These are phyloP conservation scores for Thoreauomyces humboldtii DNA, from an alignment of 192 early-diverging fungal species.

Conservation along the genomic window DNA sequence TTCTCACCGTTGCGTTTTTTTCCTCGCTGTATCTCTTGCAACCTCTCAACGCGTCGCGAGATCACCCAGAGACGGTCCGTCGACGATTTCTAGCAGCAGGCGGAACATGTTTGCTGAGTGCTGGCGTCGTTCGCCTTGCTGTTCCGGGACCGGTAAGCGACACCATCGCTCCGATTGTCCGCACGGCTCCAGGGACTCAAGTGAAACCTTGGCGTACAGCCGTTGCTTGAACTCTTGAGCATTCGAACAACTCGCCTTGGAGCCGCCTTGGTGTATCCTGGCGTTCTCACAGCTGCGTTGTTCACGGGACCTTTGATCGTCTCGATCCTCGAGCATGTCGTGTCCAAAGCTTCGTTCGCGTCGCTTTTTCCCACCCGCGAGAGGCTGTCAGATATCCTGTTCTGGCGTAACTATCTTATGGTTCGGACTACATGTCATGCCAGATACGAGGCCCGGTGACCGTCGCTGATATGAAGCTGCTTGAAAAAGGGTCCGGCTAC, in stretches of 20 bases:
- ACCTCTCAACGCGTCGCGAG: slow-evolving; percentile 26
- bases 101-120: slow-evolving; percentile 35
- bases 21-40: slow-evolving; percentile 55
- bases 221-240: background rate
- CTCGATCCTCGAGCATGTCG: background rate
- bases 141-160: background rate
- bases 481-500: slow-evolving; percentile 59
- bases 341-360: background rate
- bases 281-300: slow-evolving; percentile 44
- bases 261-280: background rate
- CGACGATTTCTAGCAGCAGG: slow-evolving; percentile 48
- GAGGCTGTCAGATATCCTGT: slow-evolving; percentile 19
- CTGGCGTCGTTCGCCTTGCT: background rate
- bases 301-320: slow-evolving; percentile 49
- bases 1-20: slow-evolving; percentile 52
- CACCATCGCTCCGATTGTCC: background rate
- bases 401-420: slow-evolving; percentile 47
- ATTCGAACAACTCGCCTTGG: background rate
- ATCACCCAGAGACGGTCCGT: slow-evolving; percentile 56
- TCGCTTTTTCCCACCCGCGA: background rate
- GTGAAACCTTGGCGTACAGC: background rate
- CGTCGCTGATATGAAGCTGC: background rate
- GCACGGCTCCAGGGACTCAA: no score
- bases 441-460: background rate
- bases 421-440: slow-evolving; percentile 38